Evolutionary conservation across 805 yeast genomes (phyloP).

Genomic region (Candida koratica): DNA sequence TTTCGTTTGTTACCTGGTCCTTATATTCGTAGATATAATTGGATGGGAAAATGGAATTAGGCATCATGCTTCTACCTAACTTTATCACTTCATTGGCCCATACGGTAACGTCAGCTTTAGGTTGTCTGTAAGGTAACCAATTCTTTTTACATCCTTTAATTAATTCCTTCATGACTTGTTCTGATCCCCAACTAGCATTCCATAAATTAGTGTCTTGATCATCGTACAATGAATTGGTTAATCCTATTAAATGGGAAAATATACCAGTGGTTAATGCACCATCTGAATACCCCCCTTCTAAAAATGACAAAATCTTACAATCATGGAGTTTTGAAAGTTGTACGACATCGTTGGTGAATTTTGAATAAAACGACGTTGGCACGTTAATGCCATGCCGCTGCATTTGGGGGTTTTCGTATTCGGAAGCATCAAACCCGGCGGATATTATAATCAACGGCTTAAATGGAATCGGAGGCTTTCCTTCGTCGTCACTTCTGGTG

Average conservation of each 20-base stretch:
- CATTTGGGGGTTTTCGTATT: slow-evolving; percentile 77
- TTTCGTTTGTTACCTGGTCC: slow-evolving; percentile 22
- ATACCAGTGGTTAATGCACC: slow-evolving; percentile 77
- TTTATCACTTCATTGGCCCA: slow-evolving; percentile 66
- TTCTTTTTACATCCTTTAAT: slow-evolving; percentile 63
- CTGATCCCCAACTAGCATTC: slow-evolving; percentile 63
- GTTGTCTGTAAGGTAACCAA: slow-evolving; percentile 59
- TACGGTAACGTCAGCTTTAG: slow-evolving; percentile 47
- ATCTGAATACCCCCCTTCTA: slow-evolving; percentile 87
- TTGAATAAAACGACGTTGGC: slow-evolving; percentile 74
- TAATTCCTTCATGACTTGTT: slow-evolving; percentile 59
- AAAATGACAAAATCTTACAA: slow-evolving; percentile 61
- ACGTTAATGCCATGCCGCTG: slow-evolving; percentile 79
- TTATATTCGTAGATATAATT: slow-evolving; percentile 31
- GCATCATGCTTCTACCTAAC: slow-evolving; percentile 61
- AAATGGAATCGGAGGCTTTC: slow-evolving; percentile 32
- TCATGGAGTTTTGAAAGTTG: slow-evolving; percentile 59
- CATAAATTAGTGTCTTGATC: slow-evolving; percentile 36
- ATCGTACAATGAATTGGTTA: slow-evolving; percentile 43
- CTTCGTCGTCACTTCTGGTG: slow-evolving; percentile 22
- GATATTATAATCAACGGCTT: slow-evolving; percentile 63
- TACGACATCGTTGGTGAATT: slow-evolving; percentile 70
- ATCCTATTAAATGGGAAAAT: slow-evolving; percentile 71
- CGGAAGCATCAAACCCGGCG: slow-evolving; percentile 87
- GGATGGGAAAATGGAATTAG: slow-evolving; percentile 41